Evolutionary conservation across 208 protist genomes (phyloP).

Genomic region (Trypanosoma congolense): DNA sequence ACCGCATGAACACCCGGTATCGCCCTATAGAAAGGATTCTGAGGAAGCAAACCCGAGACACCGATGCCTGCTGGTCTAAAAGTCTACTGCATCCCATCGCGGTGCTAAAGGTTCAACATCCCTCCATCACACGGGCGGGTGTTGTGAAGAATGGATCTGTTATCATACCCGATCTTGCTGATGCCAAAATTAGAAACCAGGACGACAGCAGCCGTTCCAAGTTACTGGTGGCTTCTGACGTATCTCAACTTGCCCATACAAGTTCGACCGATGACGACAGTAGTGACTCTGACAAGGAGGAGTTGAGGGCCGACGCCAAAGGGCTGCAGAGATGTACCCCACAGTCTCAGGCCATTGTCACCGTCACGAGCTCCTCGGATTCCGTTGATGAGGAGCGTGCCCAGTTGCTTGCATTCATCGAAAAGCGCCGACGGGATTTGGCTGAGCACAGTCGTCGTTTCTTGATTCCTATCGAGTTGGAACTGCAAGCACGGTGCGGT

Average conservation of each 20-base stretch:
- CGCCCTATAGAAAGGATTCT: constrained; percentile 54
- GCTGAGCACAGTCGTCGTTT: constrained; percentile 42
- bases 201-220: not conserved
- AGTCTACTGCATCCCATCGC: constrained; percentile 42
- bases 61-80: constrained; percentile 21
- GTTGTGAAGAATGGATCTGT: constrained; percentile 54
- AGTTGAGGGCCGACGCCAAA: not conserved
- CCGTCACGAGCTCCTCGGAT: not conserved
- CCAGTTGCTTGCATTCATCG: constrained; percentile 56
- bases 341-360: not conserved
- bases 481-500: constrained; percentile 68
- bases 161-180: constrained; percentile 28
- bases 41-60: constrained; percentile 3
- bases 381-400: constrained; percentile 32
- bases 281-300: not conserved
- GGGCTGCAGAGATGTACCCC: not conserved
- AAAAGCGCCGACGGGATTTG: constrained; percentile 36
- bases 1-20: constrained; percentile 50
- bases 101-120: constrained; percentile 49
- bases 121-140: constrained; percentile 49
- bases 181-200: constrained; percentile 16
- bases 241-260: not conserved
- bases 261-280: not conserved
- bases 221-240: not conserved
- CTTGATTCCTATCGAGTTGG: constrained; percentile 78